Evolutionary conservation across 148 eudicot genomes (phyloP).

Genomic region (Rheum nobile): DNA sequence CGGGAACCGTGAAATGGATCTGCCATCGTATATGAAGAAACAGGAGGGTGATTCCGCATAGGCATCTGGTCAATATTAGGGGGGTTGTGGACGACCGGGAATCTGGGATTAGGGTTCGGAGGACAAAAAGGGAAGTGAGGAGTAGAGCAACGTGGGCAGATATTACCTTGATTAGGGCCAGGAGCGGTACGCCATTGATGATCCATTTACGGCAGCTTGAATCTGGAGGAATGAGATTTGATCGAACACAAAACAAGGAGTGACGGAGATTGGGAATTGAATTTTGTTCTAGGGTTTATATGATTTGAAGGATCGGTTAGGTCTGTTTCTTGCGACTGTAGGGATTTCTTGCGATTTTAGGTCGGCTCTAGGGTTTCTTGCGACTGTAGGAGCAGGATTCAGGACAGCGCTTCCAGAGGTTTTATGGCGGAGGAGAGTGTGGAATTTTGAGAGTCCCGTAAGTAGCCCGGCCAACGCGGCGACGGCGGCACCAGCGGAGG

Average conservation of each 20-base stretch:
- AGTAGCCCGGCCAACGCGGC: no score
- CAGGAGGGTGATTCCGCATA: slow-evolving; percentile 16
- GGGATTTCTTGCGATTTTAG: no score
- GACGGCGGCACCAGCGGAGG: no score
- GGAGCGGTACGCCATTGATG: slow-evolving; percentile 51
- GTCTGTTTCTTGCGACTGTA: background rate
- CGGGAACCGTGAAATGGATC: slow-evolving; percentile 24
- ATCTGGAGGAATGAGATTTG: background rate
- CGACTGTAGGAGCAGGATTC: no score
- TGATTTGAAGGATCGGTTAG: background rate
- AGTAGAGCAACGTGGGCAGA: slow-evolving; percentile 50
- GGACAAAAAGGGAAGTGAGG: slow-evolving; percentile 77
- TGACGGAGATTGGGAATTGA: background rate
- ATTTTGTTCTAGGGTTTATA: background rate
- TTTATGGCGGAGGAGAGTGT: no score
- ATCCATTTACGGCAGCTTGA: slow-evolving; percentile 32
- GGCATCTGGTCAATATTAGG: slow-evolving; percentile 15
- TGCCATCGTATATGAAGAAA: slow-evolving; percentile 1
- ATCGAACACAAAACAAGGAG: background rate
- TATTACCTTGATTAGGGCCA: slow-evolving; percentile 32
- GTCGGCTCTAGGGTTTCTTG: no score
- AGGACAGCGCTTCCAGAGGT: no score
- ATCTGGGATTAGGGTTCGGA: slow-evolving; percentile 32
- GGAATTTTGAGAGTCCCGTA: no score
- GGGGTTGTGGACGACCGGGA: slow-evolving; percentile 13